A percentile compares a stretch with the other conserved stretches of the same genome.
phyloP scores from a whole-genome alignment of 1,284 basidiomycete genomes.

The Mycosarcoma mackinlayi region DNA sequence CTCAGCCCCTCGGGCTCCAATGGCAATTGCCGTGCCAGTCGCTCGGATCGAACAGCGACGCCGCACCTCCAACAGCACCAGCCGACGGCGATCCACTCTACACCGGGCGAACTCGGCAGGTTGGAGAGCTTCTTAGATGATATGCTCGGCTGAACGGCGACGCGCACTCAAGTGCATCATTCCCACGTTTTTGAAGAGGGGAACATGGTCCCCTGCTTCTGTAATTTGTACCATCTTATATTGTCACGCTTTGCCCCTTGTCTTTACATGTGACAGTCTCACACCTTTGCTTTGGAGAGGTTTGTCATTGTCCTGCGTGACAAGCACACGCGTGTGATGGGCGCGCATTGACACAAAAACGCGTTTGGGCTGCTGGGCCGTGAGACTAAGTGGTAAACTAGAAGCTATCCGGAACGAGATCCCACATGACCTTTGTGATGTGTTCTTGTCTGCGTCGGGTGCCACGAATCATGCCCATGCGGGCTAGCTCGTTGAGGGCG shows the following conservation, averaged over 20 bases:
- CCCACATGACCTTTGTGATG: conserved; percentile 60
- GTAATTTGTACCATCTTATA: too few relatives aligned
- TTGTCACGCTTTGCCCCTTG: too few relatives aligned
- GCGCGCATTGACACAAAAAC: too few relatives aligned
- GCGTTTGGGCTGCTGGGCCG: too few relatives aligned
- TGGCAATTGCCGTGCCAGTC: neutral
- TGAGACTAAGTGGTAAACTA: too few relatives aligned
- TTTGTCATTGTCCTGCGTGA: neutral
- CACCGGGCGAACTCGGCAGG: conserved; percentile 29
- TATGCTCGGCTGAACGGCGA: conserved; percentile 33
- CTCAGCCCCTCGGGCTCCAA: conserved; percentile 8
- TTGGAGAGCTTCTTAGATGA: conserved; percentile 49
- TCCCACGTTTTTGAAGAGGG: too few relatives aligned
- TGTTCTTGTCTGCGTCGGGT: conserved; percentile 61
- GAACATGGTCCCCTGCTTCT: neutral
- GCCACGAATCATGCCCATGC: conserved; percentile 60
- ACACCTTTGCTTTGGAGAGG: too few relatives aligned
- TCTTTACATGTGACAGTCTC: too few relatives aligned
- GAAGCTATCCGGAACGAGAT: conserved; percentile 47
- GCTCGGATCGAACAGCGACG: neutral
- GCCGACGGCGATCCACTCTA: conserved; percentile 10
- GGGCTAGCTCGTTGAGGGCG: conserved; percentile 59
- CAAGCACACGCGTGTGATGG: too few relatives aligned
- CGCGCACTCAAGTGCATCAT: too few relatives aligned
- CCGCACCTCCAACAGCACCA: neutral